Evolutionary conservation across 1,284 basidiomycete species (phyloP), one percentile per base, ranked within the genome.

Genomic region (Apiotrichum gamsii): DNA sequence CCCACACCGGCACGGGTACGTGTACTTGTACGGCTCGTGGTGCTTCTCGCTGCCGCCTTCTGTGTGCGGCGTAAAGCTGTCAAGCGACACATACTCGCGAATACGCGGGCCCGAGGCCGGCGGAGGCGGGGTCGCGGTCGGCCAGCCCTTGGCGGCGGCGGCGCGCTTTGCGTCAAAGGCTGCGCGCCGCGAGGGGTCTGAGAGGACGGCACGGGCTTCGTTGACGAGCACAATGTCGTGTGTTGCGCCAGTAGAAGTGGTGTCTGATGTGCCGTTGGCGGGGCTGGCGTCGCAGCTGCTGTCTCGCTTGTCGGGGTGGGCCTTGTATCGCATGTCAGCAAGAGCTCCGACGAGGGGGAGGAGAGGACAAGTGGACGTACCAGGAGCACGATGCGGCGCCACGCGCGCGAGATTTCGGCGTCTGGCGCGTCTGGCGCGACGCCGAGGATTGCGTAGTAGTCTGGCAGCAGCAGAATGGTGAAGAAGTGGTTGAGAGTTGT

Each of bases 1-100:
- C 2, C 69, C 71, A 43, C 74, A 76, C 2, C 74, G 56, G 45
- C 74, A 76, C 1, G 64, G 62, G 33, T 71, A 60, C 1, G 68
- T 69, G 49, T 70, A 76, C 39, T 56, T 62, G 1, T 43, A 42
- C 2, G 69, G 65, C 3, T 67, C 57, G 10, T 34, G 47, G 2
- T 60, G 57, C 5, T 6, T 6, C 8, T 28, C 11, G 25, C 25
- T 28, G 6, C 52, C 34, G 34, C 33, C 35, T 11, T 39, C 24
- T 13, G 34, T 2, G 32, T 64, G 59, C 5, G 59, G 54, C 8
- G 54, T 63, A 44, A 72, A 72, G 16, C 47, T 46, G 19, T 64
- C 62, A 14, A 73, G 60, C 0, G 72, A 73, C 41, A 62, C 49
- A 37, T 62, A 43, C 16, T 59, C 49, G 32, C 49, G 54, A 18